Percentiles rank a stretch among this genome's conserved stretches.
phyloP scores from a whole-genome alignment of 1,284 basidiomycete genomes.

The Ceratobasidium sp. region DNA sequence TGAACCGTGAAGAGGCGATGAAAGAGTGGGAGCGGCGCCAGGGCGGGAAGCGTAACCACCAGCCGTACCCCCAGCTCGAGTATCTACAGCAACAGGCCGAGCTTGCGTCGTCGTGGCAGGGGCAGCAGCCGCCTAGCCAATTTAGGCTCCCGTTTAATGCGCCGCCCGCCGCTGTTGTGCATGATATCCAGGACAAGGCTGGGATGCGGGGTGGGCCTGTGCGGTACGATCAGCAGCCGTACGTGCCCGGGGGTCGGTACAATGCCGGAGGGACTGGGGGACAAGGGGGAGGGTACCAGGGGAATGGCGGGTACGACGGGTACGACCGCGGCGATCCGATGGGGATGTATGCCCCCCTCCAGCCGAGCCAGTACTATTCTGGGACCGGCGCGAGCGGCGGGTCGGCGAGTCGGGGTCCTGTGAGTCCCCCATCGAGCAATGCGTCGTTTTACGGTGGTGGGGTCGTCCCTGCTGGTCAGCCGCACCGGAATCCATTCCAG shows the following conservation, averaged over 20 bases:
- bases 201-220: conserved; percentile 55
- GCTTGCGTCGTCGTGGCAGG: conserved; percentile 60
- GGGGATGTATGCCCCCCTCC: conserved; percentile 75
- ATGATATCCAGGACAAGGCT: conserved; percentile 43
- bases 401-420: conserved; percentile 57
- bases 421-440: conserved; percentile 55
- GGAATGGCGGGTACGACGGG: conserved; percentile 43
- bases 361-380: conserved; percentile 71
- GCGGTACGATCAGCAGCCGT: conserved; percentile 37
- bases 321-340: conserved; percentile 69
- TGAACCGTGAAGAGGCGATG: conserved; percentile 89
- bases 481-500: conserved; percentile 65
- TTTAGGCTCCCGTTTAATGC: conserved; percentile 73
- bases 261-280: background rate
- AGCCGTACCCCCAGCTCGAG: conserved; percentile 86
- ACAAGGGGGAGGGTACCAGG: conserved; percentile 12
- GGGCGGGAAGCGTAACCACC: conserved; percentile 62
- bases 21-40: conserved; percentile 88
- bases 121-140: conserved; percentile 57
- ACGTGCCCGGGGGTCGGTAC: conserved; percentile 48
- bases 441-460: conserved; percentile 72
- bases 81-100: conserved; percentile 92
- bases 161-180: conserved; percentile 51
- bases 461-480: conserved; percentile 61
- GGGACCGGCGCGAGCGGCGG: conserved; percentile 49